phyloP scores from a whole-genome alignment of 768 basidiomycete genomes.

The Vishniacozyma victoriae region DNA sequence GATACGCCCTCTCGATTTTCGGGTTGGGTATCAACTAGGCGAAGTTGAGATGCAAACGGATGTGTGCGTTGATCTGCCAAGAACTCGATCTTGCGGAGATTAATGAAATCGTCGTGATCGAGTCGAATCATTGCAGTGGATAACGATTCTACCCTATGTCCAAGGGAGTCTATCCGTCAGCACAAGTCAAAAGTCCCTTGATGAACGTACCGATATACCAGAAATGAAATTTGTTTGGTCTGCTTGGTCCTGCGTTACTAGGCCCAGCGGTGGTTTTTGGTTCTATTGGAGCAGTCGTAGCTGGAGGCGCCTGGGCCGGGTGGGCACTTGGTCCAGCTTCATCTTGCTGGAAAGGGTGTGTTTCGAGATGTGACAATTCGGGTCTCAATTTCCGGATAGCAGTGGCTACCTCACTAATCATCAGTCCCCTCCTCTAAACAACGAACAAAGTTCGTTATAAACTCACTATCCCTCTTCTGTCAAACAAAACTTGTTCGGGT shows the following conservation, averaged over 20 bases:
- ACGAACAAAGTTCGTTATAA: not conserved
- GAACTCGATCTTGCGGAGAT: slow-evolving; percentile 37
- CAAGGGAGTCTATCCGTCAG: slow-evolving; percentile 16
- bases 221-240: slow-evolving; percentile 25
- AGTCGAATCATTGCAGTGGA: slow-evolving; percentile 22
- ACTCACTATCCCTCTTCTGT: slow-evolving; percentile 45
- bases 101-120: slow-evolving; percentile 29
- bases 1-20: slow-evolving; percentile 7
- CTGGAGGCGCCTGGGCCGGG: no score
- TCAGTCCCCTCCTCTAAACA: not conserved
- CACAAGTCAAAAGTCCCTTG: not conserved
- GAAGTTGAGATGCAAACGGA: slow-evolving; percentile 27
- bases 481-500: slow-evolving; percentile 38
- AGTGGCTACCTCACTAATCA: slow-evolving; percentile 29
- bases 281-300: no score
- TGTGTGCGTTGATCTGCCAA: slow-evolving; percentile 19
- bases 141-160: slow-evolving; percentile 10
- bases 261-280: no score
- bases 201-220: slow-evolving; percentile 40
- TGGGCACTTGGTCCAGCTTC: no score
- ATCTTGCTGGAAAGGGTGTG: slow-evolving; percentile 26
- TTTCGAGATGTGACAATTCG: slow-evolving; percentile 16
- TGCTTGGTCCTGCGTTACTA: not conserved
- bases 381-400: slow-evolving; percentile 23
- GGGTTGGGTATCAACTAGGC: slow-evolving; percentile 17